Evolutionary conservation across 2,329 filamentous ascomycete genomes (phyloP).

Genomic region (Gaeumannomyces sp.): DNA sequence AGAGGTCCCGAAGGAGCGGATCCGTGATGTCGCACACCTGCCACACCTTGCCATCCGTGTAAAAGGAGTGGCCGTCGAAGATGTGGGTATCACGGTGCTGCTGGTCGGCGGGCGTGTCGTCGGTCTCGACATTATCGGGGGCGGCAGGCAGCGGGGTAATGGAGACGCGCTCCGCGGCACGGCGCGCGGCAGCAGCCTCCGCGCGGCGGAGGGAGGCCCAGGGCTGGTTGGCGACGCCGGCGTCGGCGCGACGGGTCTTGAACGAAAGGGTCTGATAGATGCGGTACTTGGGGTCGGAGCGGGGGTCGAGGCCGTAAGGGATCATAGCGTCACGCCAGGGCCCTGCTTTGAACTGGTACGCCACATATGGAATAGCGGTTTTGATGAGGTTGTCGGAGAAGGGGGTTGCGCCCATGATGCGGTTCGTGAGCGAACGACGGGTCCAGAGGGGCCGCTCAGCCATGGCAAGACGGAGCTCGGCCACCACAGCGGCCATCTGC

Average conservation of each 20-base stretch:
- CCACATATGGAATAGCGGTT: slow-evolving; percentile 73
- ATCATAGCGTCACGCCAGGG: slow-evolving; percentile 88
- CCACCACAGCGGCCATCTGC: slow-evolving; percentile 58
- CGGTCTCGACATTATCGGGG: slow-evolving; percentile 7
- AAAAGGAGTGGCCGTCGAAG: slow-evolving; percentile 73
- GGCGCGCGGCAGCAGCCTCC: slow-evolving; percentile 18
- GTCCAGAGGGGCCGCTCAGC: slow-evolving; percentile 79
- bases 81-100: slow-evolving; percentile 51
- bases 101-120: slow-evolving; percentile 26
- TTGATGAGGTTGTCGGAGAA: slow-evolving; percentile 54
- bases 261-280: slow-evolving; percentile 88
- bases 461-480: slow-evolving; percentile 59
- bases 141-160: slow-evolving; percentile 21
- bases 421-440: slow-evolving; percentile 72
- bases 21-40: slow-evolving; percentile 91
- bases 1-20: slow-evolving; percentile 60
- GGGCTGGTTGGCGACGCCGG: slow-evolving; percentile 38
- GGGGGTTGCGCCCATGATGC: slow-evolving; percentile 44
- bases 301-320: slow-evolving; percentile 79
- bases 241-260: slow-evolving; percentile 54
- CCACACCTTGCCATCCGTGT: slow-evolving; percentile 82
- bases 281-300: slow-evolving; percentile 67
- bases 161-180: slow-evolving; percentile 21
- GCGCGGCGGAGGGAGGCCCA: slow-evolving; percentile 40
- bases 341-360: slow-evolving; percentile 87